Conservation (phyloP, 768 basidiomycete species). For the Lentinula boryana region DNA sequence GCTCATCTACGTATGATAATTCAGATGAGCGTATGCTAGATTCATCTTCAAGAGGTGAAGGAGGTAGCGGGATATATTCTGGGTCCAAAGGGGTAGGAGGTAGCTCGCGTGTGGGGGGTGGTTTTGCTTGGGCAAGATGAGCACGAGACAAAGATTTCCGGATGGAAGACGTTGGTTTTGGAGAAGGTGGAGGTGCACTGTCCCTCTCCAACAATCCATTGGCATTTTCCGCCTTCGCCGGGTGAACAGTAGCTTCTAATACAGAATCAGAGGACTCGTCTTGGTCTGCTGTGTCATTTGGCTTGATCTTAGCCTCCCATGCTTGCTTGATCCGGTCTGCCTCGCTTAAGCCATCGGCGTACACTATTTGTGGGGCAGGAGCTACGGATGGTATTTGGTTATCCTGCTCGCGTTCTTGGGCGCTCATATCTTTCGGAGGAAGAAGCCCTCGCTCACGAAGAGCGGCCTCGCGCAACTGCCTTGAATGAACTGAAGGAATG, state of each 20-base stretch:
- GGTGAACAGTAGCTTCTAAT: background rate
- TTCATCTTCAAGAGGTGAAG: background rate
- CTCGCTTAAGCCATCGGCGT: slow-evolving; percentile 27
- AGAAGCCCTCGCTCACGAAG: slow-evolving; percentile 55
- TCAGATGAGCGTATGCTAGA: background rate
- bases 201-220: background rate
- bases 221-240: slow-evolving; percentile 6
- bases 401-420: slow-evolving; percentile 31
- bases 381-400: slow-evolving; percentile 28
- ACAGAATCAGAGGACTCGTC: slow-evolving; percentile 9
- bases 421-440: slow-evolving; percentile 43
- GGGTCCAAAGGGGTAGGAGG: background rate
- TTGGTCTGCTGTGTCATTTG: slow-evolving; percentile 5
- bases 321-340: slow-evolving; percentile 48
- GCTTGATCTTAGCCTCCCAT: slow-evolving; percentile 41
- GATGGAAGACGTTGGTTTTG: background rate
- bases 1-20: background rate
- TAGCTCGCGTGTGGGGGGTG: background rate
- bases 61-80: background rate
- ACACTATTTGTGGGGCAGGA: slow-evolving; percentile 8
- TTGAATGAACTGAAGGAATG: slow-evolving; percentile 16
- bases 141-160: background rate
- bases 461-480: slow-evolving; percentile 45
- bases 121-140: background rate
- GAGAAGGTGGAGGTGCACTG: background rate